Evolutionary conservation across 208 protist genomes (phyloP).

Genomic region (Herpetomonas tarakana): DNA sequence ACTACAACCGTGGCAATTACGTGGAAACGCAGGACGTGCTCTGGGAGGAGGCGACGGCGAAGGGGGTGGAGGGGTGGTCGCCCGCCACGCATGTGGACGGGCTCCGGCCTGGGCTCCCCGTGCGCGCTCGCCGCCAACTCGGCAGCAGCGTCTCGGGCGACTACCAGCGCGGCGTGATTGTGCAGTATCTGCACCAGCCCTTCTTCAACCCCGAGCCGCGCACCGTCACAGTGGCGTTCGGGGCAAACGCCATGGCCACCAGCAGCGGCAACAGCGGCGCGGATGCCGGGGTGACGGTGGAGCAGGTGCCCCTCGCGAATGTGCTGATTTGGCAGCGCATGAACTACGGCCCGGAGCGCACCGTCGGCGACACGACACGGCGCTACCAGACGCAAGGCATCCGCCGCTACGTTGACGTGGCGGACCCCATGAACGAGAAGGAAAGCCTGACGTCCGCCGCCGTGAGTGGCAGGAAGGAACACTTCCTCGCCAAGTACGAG

Average conservation of each 20-base stretch:
- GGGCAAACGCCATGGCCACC: conserved; percentile 35
- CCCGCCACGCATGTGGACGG: conserved; percentile 83
- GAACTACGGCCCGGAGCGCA: conserved; percentile 85
- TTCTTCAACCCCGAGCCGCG: conserved; percentile 88
- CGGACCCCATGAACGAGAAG: conserved; percentile 74
- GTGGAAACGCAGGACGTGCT: conserved; percentile 86
- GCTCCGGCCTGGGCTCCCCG: conserved; percentile 56
- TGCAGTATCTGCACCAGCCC: conserved; percentile 63
- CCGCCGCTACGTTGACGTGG: conserved; percentile 80
- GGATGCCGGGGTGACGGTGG: conserved; percentile 8
- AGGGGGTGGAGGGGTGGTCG: conserved; percentile 79
- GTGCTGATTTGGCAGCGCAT: conserved; percentile 84
- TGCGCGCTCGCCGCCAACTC: conserved; percentile 65
- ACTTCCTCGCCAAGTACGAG: conserved; percentile 91
- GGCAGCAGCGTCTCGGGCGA: conserved; percentile 30
- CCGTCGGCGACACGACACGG: conserved; percentile 66
- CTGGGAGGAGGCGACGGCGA: conserved; percentile 76
- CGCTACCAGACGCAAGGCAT: conserved; percentile 57
- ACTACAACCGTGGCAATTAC: conserved; percentile 89
- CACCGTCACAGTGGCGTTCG: conserved; percentile 68
- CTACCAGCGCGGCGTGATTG: conserved; percentile 67
- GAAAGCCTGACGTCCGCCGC: not conserved
- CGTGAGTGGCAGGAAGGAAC: conserved; percentile 19
- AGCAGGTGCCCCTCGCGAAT: conserved; percentile 64
- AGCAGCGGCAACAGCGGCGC: not conserved